Percentiles rank a stretch among this genome's conserved stretches.
Conservation (phyloP, 192 early-diverging fungal species). For the Umbelopsis isabellina region DNA sequence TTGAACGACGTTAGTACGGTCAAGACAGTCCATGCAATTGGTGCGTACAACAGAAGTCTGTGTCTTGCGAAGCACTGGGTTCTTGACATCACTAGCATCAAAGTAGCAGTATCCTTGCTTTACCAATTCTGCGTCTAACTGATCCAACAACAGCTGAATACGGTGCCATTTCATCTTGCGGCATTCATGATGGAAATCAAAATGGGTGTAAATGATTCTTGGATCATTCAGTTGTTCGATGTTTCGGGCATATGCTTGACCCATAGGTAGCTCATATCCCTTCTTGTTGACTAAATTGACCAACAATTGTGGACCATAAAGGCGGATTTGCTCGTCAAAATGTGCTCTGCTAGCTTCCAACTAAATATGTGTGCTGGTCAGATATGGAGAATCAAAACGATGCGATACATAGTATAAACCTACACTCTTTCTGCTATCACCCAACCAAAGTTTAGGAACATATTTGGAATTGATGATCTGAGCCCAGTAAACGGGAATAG, state of each 20-base stretch:
- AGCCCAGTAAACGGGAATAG: slow-evolving; percentile 93
- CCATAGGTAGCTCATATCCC: slow-evolving; percentile 86
- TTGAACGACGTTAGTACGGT: slow-evolving; percentile 99
- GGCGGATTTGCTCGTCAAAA: slow-evolving; percentile 65
- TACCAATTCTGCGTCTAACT: slow-evolving; percentile 66
- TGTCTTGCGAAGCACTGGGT: slow-evolving; percentile 38
- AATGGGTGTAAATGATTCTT: slow-evolving; percentile 75
- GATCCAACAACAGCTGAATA: slow-evolving; percentile 78
- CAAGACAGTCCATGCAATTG: slow-evolving; percentile 99
- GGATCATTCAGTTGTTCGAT: slow-evolving; percentile 60
- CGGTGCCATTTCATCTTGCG: slow-evolving; percentile 93
- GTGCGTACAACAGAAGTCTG: slow-evolving; percentile 88
- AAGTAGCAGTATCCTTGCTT: slow-evolving; percentile 58
- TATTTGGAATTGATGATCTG: slow-evolving; percentile 94
- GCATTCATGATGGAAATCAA: slow-evolving; percentile 98
- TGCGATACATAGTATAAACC: slow-evolving; percentile 25
- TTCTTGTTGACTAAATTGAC: slow-evolving; percentile 95
- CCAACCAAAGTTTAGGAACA: slow-evolving; percentile 82
- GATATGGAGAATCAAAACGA: not conserved
- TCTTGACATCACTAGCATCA: slow-evolving; percentile 38
- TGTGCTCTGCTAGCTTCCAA: slow-evolving; percentile 68
- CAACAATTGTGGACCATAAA: slow-evolving; percentile 81
- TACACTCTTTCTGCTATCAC: slow-evolving; percentile 70
- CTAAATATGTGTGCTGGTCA: slow-evolving; percentile 43
- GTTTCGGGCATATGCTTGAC: slow-evolving; percentile 70